Evolutionary conservation across 768 basidiomycete genomes (phyloP).

Genomic region (Ephemerocybe angulata): DNA sequence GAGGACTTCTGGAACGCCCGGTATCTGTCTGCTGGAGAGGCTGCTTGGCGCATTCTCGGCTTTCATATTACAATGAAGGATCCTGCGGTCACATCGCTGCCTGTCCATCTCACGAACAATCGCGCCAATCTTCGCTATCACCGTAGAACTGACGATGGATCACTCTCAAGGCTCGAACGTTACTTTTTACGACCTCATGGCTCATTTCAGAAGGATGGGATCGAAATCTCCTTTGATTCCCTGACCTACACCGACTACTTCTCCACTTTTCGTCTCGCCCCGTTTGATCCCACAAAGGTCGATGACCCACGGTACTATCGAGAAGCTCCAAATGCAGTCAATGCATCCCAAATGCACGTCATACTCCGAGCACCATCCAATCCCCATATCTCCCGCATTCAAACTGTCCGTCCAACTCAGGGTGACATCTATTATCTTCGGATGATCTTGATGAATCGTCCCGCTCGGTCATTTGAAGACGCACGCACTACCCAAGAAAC

Average conservation of each 20-base stretch:
- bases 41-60: conserved; percentile 32
- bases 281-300: not conserved
- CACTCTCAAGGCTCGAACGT: conserved; percentile 16
- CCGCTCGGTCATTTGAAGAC: conserved; percentile 15
- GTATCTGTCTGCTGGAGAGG: conserved; percentile 33
- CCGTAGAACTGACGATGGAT: conserved; percentile 2
- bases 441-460: conserved; percentile 18
- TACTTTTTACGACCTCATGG: conserved; percentile 17
- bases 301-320: conserved; percentile 1
- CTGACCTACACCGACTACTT: not conserved
- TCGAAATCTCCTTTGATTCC: not conserved
- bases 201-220: not conserved
- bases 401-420: conserved; percentile 19
- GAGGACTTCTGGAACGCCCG: conserved; percentile 31
- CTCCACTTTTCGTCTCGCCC: not conserved
- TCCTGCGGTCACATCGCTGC: conserved; percentile 30
- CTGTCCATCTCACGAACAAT: conserved; percentile 27
- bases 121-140: conserved; percentile 21
- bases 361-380: not conserved
- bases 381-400: conserved; percentile 22
- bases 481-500: conserved; percentile 18
- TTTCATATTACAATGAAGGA: conserved; percentile 31
- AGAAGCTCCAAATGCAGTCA: conserved; percentile 19
- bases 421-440: conserved; percentile 35
- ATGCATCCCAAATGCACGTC: not conserved